Evolutionary conservation across 208 protist species (phyloP).

Genomic region (Crithidia brevicula): DNA sequence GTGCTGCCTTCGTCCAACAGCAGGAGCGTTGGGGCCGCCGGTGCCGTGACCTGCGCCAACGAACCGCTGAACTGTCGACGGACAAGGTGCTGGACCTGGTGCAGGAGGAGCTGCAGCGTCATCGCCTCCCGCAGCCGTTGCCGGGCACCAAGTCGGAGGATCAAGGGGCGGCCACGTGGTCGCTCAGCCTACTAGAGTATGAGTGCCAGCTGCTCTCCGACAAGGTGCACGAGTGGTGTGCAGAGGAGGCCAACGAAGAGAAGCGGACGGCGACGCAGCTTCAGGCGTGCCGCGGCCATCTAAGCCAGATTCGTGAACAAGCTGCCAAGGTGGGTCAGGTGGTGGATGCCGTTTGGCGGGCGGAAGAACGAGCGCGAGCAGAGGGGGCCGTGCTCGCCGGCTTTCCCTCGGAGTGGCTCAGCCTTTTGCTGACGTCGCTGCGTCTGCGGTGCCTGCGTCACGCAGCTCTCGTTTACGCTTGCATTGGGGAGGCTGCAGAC

Average conservation of each 20-base stretch:
- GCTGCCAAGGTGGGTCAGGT: slow-evolving; percentile 25
- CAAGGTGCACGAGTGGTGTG: neutral
- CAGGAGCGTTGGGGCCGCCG: slow-evolving; percentile 21
- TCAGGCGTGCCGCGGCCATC: neutral
- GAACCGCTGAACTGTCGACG: neutral
- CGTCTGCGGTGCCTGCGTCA: slow-evolving; percentile 39
- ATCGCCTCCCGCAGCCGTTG: neutral
- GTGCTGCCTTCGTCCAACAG: slow-evolving; percentile 15
- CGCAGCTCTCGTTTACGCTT: slow-evolving; percentile 19
- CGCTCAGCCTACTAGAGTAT: slow-evolving; percentile 40
- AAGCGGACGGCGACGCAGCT: neutral
- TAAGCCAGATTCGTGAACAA: neutral
- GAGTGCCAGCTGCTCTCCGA: slow-evolving; percentile 25
- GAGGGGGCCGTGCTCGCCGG: slow-evolving; percentile 1
- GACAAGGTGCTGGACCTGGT: slow-evolving; percentile 18
- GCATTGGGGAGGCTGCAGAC: neutral
- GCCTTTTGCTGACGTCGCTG: slow-evolving; percentile 26
- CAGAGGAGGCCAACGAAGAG: neutral
- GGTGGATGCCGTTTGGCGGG: slow-evolving; percentile 20
- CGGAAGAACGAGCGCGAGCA: neutral
- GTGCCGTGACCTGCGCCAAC: slow-evolving; percentile 11
- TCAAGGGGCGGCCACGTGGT: slow-evolving; percentile 33
- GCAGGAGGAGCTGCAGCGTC: slow-evolving; percentile 10
- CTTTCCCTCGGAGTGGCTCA: slow-evolving; percentile 11
- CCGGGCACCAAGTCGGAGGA: neutral